Evolutionary conservation across 169 alveolate genomes (phyloP).

Genomic region (Plasmodium sp.): DNA sequence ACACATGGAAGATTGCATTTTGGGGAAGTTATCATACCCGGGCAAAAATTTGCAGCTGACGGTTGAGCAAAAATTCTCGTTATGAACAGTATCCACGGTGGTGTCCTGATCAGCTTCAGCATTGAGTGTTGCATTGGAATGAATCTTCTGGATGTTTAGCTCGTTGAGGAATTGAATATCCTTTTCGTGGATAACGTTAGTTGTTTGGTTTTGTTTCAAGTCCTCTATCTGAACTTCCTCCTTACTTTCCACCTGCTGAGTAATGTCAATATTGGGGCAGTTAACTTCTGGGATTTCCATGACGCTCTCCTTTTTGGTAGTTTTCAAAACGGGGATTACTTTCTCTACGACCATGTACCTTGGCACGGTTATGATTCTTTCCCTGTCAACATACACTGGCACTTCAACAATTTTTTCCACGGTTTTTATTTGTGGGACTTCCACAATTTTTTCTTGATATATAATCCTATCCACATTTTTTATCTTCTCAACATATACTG

Average conservation of each 20-base stretch:
- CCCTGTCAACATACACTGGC: slow-evolving; percentile 86
- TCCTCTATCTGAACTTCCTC: slow-evolving; percentile 51
- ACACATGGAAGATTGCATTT: background rate
- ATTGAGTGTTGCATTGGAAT: slow-evolving; percentile 26
- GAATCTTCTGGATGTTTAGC: slow-evolving; percentile 13
- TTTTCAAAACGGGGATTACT: slow-evolving; percentile 87
- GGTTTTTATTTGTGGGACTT: slow-evolving; percentile 88
- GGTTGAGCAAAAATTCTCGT: slow-evolving; percentile 43
- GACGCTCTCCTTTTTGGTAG: slow-evolving; percentile 77
- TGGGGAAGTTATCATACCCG: slow-evolving; percentile 8
- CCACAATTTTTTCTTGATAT: slow-evolving; percentile 88
- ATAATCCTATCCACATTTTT: slow-evolving; percentile 84
- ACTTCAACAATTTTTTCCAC: slow-evolving; percentile 88
- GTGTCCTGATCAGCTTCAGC: slow-evolving; percentile 32
- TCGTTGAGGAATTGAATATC: slow-evolving; percentile 15
- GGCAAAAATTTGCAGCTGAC: slow-evolving; percentile 54
- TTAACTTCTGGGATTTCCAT: slow-evolving; percentile 81
- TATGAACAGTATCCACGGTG: slow-evolving; percentile 17
- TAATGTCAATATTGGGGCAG: slow-evolving; percentile 62
- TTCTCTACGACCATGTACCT: slow-evolving; percentile 86
- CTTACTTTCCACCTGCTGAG: slow-evolving; percentile 74
- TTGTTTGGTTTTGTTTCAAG: slow-evolving; percentile 63
- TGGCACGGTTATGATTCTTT: slow-evolving; percentile 85
- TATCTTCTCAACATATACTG: slow-evolving; percentile 85
- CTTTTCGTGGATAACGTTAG: slow-evolving; percentile 14